Evolutionary conservation across 345 rosid species (phyloP).

Genomic region (Salix brachista): DNA sequence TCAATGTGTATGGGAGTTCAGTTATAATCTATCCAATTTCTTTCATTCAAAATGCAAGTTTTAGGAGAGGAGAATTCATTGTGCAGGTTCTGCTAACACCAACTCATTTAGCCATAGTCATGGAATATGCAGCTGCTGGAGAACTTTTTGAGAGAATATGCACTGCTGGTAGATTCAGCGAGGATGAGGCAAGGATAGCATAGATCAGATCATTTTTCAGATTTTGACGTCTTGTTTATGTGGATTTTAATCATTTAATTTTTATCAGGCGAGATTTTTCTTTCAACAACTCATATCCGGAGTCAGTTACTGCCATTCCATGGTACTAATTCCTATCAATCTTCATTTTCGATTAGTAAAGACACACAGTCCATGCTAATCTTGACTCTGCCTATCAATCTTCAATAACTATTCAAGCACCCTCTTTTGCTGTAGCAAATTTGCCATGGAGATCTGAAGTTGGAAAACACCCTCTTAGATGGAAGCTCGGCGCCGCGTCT

Average conservation of each 20-base stretch:
- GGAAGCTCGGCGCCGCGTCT: slow-evolving; percentile 16
- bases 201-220: background rate
- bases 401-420: background rate
- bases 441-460: slow-evolving; percentile 26
- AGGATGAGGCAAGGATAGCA: slow-evolving; percentile 16
- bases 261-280: slow-evolving; percentile 21
- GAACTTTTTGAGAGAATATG: slow-evolving; percentile 29
- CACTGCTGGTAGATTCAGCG: slow-evolving; percentile 24
- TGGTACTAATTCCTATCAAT: slow-evolving; percentile 8
- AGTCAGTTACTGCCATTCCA: slow-evolving; percentile 28
- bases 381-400: background rate
- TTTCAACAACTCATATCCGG: slow-evolving; percentile 27
- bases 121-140: slow-evolving; percentile 27
- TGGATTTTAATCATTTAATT: background rate
- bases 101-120: slow-evolving; percentile 26
- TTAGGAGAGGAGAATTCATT: background rate
- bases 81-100: slow-evolving; percentile 21
- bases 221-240: background rate
- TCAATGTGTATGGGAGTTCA: background rate
- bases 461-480: slow-evolving; percentile 24
- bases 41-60: background rate
- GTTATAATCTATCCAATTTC: background rate
- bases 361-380: background rate
- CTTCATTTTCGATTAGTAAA: no score
- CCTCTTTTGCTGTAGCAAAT: slow-evolving; percentile 12